Base-by-base conservation (phyloP, 164 flowering plant genomes). In the Nelumbo lutea region DNA sequence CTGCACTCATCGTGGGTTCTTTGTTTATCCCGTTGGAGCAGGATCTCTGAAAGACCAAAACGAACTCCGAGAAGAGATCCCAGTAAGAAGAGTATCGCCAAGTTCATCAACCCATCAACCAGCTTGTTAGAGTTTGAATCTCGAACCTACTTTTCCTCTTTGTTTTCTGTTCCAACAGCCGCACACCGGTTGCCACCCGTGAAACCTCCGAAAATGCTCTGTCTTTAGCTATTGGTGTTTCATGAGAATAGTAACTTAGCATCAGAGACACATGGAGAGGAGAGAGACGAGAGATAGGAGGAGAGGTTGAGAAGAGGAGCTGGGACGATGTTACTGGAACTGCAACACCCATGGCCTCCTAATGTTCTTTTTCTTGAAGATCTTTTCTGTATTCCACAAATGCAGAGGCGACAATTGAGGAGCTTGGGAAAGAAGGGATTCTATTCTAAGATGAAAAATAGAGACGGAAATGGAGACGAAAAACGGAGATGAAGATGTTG, bases 101-200 rank as follows among this genome's bases (percentile, higher is more conserved):
- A 27, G 27, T 27, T 27, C 27, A 27, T 27, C 27, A 27, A 27
- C 27, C 27, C 82, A 93, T 59, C 56, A 93, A 75, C 96, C 92
- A 90, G 38, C 68, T 72, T 0, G 96, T 93, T 42, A 93, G 78
- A 5, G 91, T 84, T 67, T 80, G 70, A 52, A 93, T 80, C 79
- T 90, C 83, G 64, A 65, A 90, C 42, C 66, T 62, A 42, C 82
- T 78, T 67, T 57, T 90, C 83, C 83, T 88, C 85, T 79, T 84
- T 11, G 81, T 74, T 64, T 66, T 68, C 87, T 39, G 84, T 65
- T 1, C 72, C 82, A 53, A 81, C 82, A 0, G 88, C 87, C 71
- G 76, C 76, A 79, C 96, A 83, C 74, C 72, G 73, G 9, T 82
- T 76, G 10, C 82, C 77, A 6, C 55, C 56, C 44, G 27, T 53